Percentiles rank a stretch among this genome's conserved stretches.
These are phyloP conservation scores for Furcasterigmium sp. DNA, from an alignment of 2,329 filamentous ascomycete genomes.

Conservation along the genomic window DNA sequence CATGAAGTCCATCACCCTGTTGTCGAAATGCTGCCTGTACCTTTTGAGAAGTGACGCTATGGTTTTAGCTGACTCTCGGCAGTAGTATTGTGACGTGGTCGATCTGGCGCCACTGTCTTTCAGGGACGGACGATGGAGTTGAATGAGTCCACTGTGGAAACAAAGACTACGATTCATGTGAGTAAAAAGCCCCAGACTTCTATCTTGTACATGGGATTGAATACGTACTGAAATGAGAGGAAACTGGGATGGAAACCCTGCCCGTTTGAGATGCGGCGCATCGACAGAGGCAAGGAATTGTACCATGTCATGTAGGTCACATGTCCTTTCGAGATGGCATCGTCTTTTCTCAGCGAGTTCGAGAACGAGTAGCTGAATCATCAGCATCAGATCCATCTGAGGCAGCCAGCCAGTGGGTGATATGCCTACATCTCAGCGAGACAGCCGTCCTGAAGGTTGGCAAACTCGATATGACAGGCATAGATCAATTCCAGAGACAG, in stretches of 20 bases:
- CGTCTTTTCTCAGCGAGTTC: neutral
- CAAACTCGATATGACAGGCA: neutral
- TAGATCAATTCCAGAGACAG: neutral
- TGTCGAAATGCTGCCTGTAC: neutral
- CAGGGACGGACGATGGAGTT: neutral
- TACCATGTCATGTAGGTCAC: neutral
- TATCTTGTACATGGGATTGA: neutral
- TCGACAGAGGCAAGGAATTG: neutral
- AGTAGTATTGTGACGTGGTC: neutral
- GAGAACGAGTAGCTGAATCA: neutral
- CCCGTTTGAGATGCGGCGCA: neutral
- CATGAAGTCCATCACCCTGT: neutral
- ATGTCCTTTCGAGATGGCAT: neutral
- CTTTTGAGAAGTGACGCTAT: neutral
- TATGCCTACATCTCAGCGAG: neutral
- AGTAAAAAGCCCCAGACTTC: neutral
- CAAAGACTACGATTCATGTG: neutral
- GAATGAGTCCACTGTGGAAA: neutral
- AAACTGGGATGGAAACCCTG: neutral
- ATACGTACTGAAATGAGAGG: neutral
- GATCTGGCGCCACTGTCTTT: neutral
- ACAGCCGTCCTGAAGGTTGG: neutral
- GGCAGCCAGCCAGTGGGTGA: no score
- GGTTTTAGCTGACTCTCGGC: neutral
- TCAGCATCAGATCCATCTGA: neutral